Evolutionary conservation across 495 filamentous ascomycete species (phyloP), one percentile per base, ranked within the genome.

Genomic region (Xylaria castorea): DNA sequence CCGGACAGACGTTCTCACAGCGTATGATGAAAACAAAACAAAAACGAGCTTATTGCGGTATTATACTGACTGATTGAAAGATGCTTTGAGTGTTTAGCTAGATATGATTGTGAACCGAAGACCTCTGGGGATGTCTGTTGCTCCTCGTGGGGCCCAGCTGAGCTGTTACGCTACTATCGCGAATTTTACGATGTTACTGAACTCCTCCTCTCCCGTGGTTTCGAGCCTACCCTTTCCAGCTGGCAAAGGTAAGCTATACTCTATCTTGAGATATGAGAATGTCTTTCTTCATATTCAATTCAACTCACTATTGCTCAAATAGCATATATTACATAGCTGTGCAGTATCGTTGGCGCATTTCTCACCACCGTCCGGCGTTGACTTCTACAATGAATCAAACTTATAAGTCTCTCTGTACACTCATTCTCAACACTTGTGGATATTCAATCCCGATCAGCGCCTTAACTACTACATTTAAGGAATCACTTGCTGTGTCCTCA

Each of bases 201-300:
- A 48, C n/a, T 66, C 14, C 40, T 65, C 14, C 14, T 48, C 40
- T 65, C 62, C 5, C 40, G 27, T 4, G 62, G 40, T 22, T 65
- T 65, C 22, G 12, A 65, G 62, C 62, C 62, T 9, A 36, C 12
- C 2, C 40, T 48, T 25, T 65, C 62, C n/a, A 65, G 27, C 40
- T 65, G 62, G 62, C 22, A 44, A 65, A n/a, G 20, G 62, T 65
- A 46, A 27, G 62, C 36, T 7, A 25, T 44, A 42, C 22, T 1
- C 8, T 22, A 42, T 63, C 38, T 34, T 58, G 25, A 20, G 16
- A 7, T n/a, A 60, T 4, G 16, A 60, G 5, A 20, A n/a, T 20
- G 22, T 36, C 30, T n/a, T 9, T 60, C 30, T 4, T 46, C 16
- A 7, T 32, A 30, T 32, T 9, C 22, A 30, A 12, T 46, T 65